Conservation (phyloP, 495 filamentous ascomycete genomes). For the Daldinia loculata region DNA sequence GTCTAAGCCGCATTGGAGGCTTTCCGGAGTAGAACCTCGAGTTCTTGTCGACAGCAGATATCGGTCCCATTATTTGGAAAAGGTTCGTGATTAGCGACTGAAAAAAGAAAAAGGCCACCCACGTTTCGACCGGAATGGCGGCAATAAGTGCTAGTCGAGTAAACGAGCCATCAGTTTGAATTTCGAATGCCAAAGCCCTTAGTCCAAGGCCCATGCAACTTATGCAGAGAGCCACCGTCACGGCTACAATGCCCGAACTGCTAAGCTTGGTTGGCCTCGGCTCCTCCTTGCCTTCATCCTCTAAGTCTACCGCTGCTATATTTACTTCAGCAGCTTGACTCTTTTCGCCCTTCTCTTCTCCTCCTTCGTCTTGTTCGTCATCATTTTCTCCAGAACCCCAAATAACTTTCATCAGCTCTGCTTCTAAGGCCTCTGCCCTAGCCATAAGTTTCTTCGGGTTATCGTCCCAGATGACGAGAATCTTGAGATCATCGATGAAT, state of each 20-base stretch:
- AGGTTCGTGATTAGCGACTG: conserved; percentile 64
- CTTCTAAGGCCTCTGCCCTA: conserved; percentile 60
- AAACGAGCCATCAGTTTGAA: conserved; percentile 58
- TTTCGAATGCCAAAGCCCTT: conserved; percentile 62
- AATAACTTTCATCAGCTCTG: conserved; percentile 63
- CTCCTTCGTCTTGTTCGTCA: conserved; percentile 54
- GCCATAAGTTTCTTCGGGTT: conserved; percentile 63
- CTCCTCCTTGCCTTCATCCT: conserved; percentile 49
- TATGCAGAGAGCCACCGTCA: conserved; percentile 61
- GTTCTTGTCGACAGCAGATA: conserved; percentile 63
- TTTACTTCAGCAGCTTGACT: conserved; percentile 46
- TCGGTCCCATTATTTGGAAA: conserved; percentile 67
- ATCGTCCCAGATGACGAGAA: conserved; percentile 74
- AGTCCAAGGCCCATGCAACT: conserved; percentile 65
- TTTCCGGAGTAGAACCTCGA: conserved; percentile 68
- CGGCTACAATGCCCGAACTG: conserved; percentile 59
- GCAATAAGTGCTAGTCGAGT: conserved; percentile 58
- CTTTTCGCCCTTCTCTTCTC: conserved; percentile 51
- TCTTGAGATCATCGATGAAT: conserved; percentile 64
- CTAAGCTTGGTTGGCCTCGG: conserved; percentile 57
- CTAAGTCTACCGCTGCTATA: conserved; percentile 48
- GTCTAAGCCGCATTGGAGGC: conserved; percentile 59
- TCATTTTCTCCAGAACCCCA: conserved; percentile 57
- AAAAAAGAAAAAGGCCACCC: conserved; percentile 71
- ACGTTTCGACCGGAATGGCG: conserved; percentile 61